Evolutionary conservation across 2,329 filamentous ascomycete species (phyloP), one percentile per base, ranked within the genome.

Genomic region (Aspergillus fischeri): DNA sequence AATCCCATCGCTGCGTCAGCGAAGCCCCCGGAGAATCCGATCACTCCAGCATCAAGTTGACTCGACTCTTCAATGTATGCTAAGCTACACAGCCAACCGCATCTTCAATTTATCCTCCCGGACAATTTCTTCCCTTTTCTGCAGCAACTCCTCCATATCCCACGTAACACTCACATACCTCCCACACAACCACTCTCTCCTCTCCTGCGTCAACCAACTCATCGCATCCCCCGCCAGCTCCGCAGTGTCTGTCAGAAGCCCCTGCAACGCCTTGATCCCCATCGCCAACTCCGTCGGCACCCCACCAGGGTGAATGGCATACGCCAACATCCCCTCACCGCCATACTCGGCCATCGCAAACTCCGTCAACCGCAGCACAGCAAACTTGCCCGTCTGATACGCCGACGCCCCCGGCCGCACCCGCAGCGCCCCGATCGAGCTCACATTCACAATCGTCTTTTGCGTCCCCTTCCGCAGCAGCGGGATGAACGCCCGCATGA

Each of bases 1-100:
- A 89, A 56, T 72, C 70, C 17, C 64, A 1, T 58, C 49, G 1
- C 66, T 62, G 7, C 29, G 28, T 87, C 59, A 14, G 77, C 71
- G 47, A 67, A 53, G 54, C 70, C 1, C 54, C 25, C 6, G 3
- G 25, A 27, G 25, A 77, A 77, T 7, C 80, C 81, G 75, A 82
- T 83, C 32, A 83, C 79, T 1, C 70, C 71, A 44, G 2, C 28
- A 63, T 70, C 70, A 38, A 1, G 1, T 6, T 17, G 14, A 6
- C 14, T 35, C 4, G 11, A 35, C 32, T 17, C 29, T 17, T 35
- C 32, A 35, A 17, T 38, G 14, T 38, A 17, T 7, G 32, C 32
- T 38, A 38, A 17, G 14, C 14, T 38, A 38, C 32, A 38, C 32
- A 38, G 3, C 32, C 32, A 38, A 6, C 32, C 42, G 52, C n/a